Evolutionary conservation across 257 asterid genomes (phyloP), one percentile per base, ranked within the genome.

Genomic region (Primulina huaijiensis): DNA sequence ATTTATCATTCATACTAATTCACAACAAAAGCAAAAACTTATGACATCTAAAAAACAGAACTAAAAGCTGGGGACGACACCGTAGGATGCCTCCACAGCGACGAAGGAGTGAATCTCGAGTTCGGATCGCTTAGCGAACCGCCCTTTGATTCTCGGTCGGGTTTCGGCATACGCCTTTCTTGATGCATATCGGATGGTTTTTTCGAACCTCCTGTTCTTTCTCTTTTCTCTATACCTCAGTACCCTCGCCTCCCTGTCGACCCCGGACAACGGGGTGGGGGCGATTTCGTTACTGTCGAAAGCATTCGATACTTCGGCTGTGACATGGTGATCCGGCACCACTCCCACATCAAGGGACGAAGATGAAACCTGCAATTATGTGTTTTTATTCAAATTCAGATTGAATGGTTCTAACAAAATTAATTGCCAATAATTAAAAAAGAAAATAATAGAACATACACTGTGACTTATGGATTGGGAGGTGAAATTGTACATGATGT

Each of bases 381-480:
- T 9, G 25, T 34, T 34, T 34, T 34, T 7, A 7, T 34, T 34
- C 38, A 34, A 34, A 33, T 33, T 33, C 0, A 33, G 7, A 4
- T 5, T 33, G 6, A 2, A 4, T 33, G 7, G 35, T 27, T 27
- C 34, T 31, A 34, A 34, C 2, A 12, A 52, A 50, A 50, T 6
- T 10, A n/a, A 53, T 29, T 7, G 46, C 9, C 21, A 23, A 40
- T 1, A 38, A 12, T 14, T 11, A 37, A 4, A 69, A 69, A 7
- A 62, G 16, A 11, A 40, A 33, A 31, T 0, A 46, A 72, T 5
- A 73, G 58, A 64, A 74, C 96, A 3, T 92, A 90, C 97, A 67
- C 88, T 88, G 74, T 90, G 97, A 83, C 89, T 87, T 50, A 92
- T 78, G 83, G 95, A 80, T 67, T 90, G 97, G 27, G 96, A 78